A percentile compares a stretch with the other conserved stretches of the same genome.
Conservation (phyloP, 1,139 yeast species). For the Diutina catenulata region DNA sequence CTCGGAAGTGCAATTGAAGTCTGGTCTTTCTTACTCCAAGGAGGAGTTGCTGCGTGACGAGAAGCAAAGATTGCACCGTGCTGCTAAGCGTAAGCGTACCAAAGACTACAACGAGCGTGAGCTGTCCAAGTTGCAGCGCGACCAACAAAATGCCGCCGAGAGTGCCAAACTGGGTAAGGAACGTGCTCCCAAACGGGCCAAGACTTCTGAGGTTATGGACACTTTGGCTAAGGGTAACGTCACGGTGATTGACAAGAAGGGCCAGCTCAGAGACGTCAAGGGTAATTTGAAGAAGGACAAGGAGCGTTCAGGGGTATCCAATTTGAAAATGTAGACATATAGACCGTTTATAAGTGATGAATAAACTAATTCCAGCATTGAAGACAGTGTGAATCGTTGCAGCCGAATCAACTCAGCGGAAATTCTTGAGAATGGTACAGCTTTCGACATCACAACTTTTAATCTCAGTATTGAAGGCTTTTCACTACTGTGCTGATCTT, state of each 20-base stretch:
- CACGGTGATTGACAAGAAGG: slow-evolving; percentile 68
- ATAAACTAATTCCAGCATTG: no score
- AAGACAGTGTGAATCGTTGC: no score
- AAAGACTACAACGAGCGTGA: slow-evolving; percentile 35
- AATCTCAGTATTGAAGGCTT: no score
- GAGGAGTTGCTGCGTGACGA: slow-evolving; percentile 81
- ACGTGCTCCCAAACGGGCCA: slow-evolving; percentile 34
- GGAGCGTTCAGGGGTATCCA: slow-evolving; percentile 11
- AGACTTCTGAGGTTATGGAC: slow-evolving; percentile 54
- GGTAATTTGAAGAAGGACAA: slow-evolving; percentile 46
- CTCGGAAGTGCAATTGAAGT: slow-evolving; percentile 57
- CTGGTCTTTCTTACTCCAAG: slow-evolving; percentile 75
- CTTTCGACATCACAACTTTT: no score
- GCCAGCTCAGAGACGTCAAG: slow-evolving; percentile 61
- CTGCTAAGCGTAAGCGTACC: slow-evolving; percentile 70
- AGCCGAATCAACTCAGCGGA: no score
- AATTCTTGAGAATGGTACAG: no score
- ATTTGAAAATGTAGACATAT: slow-evolving; percentile 12
- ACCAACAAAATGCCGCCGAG: slow-evolving; percentile 11
- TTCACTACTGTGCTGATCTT: no score
- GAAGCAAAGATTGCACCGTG: slow-evolving; percentile 76
- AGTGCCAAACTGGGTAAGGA: slow-evolving; percentile 12
- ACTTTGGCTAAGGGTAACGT: slow-evolving; percentile 67
- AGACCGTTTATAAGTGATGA: background rate
- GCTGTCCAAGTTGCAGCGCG: slow-evolving; percentile 16